Base-by-base conservation (phyloP, 345 rosid genomes). In the Pistacia atlantica region DNA sequence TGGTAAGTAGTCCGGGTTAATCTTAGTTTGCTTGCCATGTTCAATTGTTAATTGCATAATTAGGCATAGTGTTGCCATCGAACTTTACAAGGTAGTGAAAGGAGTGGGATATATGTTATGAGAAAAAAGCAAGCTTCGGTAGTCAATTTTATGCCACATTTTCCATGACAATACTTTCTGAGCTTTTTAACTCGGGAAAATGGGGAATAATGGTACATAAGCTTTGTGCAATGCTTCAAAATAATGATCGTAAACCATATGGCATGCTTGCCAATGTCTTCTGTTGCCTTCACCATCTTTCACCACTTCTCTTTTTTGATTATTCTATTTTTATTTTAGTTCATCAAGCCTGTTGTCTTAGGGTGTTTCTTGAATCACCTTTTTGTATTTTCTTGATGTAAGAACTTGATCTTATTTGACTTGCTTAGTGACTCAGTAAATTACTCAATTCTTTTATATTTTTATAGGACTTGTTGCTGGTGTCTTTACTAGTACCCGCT, bases 401-500 rank as follows among this genome's bases (percentile, higher is more conserved):
- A 46, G 56, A 45, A 46, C 42, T 60, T 60, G 17, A 20, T 60
- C 17, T 49, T 14, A 58, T 58, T 33, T 60, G 42, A 20, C 42
- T 59, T 60, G 45, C 16, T 59, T 9, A 45, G 14, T 2, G 25
- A 46, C 33, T 70, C 35, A 18, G 0, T 22, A 8, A 55, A 12
- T 33, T 7, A 52, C 35, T 17, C 18, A 8, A 28, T 16, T 25
- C 46, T 3, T 74, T 37, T 64, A 52, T 65, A n/a, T 51, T 49
- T 22, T 49, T 66, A 0, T 18, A 61, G 98, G 98, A 72, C 85
- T 91, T 76, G 91, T 90, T 69, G 91, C 89, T 74, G 97, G 97
- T 82, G 80, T 91, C 78, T 90, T 89, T 73, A 75, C 89, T 18
- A 22, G 73, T 66, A 87, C 97, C 12, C 88, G 80, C 7, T 93